Evolutionary conservation across 148 eudicot species (phyloP).

Genomic region (Persicaria maculosa): DNA sequence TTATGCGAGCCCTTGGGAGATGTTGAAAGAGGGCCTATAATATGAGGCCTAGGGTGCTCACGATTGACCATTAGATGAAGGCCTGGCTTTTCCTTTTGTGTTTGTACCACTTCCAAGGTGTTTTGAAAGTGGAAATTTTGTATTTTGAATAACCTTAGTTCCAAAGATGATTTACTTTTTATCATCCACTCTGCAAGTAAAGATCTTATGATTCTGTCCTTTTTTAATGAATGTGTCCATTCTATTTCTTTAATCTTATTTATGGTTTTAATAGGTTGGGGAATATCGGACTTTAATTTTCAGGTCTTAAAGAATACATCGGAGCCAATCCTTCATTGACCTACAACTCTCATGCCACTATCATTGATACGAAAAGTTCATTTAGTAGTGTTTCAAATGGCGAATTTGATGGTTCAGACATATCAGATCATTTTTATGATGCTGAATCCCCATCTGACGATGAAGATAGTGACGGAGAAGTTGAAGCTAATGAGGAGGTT

Average conservation of each 20-base stretch:
- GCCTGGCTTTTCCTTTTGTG: not conserved
- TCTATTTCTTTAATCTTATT: not conserved
- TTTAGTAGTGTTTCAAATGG: slow-evolving; percentile 4
- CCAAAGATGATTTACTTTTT: not conserved
- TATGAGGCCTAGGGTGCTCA: not conserved
- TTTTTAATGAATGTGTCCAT: not conserved
- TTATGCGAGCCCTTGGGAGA: not conserved
- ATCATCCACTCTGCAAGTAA: not conserved
- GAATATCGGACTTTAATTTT: not conserved
- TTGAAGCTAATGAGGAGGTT: not conserved
- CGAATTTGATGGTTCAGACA: slow-evolving; percentile 1
- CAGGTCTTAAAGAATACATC: slow-evolving; percentile 14
- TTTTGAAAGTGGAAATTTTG: not conserved
- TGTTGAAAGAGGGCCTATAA: not conserved
- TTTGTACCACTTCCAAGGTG: not conserved
- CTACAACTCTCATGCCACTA: slow-evolving; percentile 1
- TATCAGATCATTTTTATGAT: slow-evolving; percentile 11
- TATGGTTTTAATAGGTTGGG: not conserved
- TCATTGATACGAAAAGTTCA: slow-evolving; percentile 10
- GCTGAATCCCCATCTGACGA: slow-evolving; percentile 14
- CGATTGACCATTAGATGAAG: not conserved
- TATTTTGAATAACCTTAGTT: not conserved
- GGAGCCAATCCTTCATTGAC: slow-evolving; percentile 9
- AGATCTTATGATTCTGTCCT: not conserved
- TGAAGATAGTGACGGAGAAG: slow-evolving; percentile 1